Percentiles rank a stretch among this genome's conserved stretches.
phyloP scores from a whole-genome alignment of 2,329 filamentous ascomycete species.

The Penicillium fuscoglaucum region DNA sequence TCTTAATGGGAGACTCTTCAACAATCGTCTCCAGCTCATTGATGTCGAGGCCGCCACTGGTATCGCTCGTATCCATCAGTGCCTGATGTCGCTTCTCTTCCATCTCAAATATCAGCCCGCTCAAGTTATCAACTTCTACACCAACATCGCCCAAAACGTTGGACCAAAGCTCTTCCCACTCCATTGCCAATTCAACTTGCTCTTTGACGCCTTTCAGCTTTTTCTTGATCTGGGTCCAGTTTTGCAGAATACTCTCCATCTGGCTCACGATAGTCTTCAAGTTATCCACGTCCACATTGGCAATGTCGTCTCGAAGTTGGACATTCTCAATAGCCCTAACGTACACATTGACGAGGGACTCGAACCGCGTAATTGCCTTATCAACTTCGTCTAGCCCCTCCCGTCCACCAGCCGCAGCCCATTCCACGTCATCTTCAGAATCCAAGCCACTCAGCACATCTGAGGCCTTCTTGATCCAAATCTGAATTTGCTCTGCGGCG shows the following conservation, averaged over 20 bases:
- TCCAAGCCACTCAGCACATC: conserved; percentile 87
- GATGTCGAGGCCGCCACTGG: conserved; percentile 65
- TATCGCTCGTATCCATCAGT: conserved; percentile 63
- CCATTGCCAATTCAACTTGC: conserved; percentile 96
- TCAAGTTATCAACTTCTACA: conserved; percentile 78
- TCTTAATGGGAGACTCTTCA: conserved; percentile 71
- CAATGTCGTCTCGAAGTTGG: conserved; percentile 75
- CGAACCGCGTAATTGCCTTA: conserved; percentile 76
- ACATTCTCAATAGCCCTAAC: conserved; percentile 91
- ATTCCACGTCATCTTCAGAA: conserved; percentile 95
- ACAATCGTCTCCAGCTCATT: conserved; percentile 90
- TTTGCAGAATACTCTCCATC: conserved; percentile 82
- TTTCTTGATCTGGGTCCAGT: conserved; percentile 80
- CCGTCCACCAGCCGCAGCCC: conserved; percentile 81
- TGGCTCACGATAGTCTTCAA: conserved; percentile 75
- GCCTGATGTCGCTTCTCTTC: conserved; percentile 87
- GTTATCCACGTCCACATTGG: conserved; percentile 67
- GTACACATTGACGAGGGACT: conserved; percentile 87
- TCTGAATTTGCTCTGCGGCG: conserved; percentile 86
- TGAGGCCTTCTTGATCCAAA: conserved; percentile 90
- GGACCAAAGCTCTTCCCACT: conserved; percentile 98
- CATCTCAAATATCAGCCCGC: conserved; percentile 90
- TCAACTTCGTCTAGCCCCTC: conserved; percentile 58
- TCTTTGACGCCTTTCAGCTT: conserved; percentile 77
- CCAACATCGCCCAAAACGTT: conserved; percentile 91